A percentile compares a stretch with the other conserved stretches of the same genome.
Conservation (phyloP, 306 rosid species). For the Vigna reflexopilosa region DNA sequence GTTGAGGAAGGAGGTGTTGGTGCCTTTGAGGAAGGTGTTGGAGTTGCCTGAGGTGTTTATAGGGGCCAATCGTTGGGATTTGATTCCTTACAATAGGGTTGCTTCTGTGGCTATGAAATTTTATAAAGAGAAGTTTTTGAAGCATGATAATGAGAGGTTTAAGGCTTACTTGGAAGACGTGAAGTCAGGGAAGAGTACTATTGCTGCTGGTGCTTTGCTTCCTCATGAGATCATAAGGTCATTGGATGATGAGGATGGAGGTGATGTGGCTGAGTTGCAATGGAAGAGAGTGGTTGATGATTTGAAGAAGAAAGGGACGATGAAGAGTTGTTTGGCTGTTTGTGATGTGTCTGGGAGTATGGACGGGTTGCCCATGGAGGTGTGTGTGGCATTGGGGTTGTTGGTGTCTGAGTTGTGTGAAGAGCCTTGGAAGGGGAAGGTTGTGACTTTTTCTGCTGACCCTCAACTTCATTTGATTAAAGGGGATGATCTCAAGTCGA, state of each 20-base stretch:
- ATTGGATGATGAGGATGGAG: conserved; percentile 39
- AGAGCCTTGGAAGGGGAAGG: conserved; percentile 77
- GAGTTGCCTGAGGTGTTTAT: conserved; percentile 81
- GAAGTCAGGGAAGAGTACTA: conserved; percentile 48
- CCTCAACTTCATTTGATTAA: conserved; percentile 65
- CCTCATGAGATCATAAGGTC: conserved; percentile 63
- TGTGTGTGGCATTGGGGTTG: conserved; percentile 66
- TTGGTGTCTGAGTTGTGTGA: conserved; percentile 68
- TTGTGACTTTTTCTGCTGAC: conserved; percentile 54
- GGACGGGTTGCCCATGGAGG: conserved; percentile 61
- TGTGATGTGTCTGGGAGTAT: conserved; percentile 74
- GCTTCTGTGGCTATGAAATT: conserved; percentile 71
- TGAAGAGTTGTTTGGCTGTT: conserved; percentile 61
- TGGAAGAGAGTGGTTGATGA: conserved; percentile 79
- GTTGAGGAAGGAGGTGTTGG: conserved; percentile 68
- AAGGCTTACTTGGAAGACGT: conserved; percentile 56
- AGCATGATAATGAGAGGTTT: conserved; percentile 65
- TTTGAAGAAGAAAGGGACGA: conserved; percentile 53
- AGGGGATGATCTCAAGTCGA: conserved; percentile 55
- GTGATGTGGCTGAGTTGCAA: conserved; percentile 67
- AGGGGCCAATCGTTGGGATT: conserved; percentile 63
- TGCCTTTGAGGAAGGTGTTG: conserved; percentile 64
- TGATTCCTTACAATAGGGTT: conserved; percentile 65
- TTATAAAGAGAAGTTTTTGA: conserved; percentile 57
- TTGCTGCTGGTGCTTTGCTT: conserved; percentile 72